Percentiles rank a stretch among this genome's conserved stretches.
Evolutionary conservation across 345 rosid genomes (phyloP).

Genomic region (Citrus sp.): DNA sequence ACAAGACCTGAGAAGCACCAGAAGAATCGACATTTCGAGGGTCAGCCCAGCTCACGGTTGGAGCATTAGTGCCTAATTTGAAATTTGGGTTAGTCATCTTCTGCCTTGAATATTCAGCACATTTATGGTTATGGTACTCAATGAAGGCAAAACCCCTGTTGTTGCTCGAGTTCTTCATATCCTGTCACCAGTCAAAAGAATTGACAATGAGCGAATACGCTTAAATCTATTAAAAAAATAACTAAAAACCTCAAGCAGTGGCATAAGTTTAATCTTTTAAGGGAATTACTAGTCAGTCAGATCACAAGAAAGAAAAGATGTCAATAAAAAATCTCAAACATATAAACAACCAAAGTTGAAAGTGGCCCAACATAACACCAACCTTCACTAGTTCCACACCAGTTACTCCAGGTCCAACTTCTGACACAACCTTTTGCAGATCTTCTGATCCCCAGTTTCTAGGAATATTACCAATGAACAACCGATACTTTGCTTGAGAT

Average conservation of each 20-base stretch:
- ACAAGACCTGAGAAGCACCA: conserved; percentile 56
- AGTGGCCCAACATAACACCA: conserved; percentile 13
- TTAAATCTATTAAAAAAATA: background rate
- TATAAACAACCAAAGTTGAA: background rate
- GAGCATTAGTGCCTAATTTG: conserved; percentile 59
- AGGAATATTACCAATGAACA: conserved; percentile 70
- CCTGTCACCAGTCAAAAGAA: conserved; percentile 31
- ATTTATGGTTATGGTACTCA: conserved; percentile 63
- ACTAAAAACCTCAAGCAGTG: background rate
- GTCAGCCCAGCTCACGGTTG: conserved; percentile 77
- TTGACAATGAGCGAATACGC: background rate
- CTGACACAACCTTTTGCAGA: conserved; percentile 44
- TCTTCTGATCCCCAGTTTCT: conserved; percentile 58
- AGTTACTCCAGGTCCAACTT: conserved; percentile 67
- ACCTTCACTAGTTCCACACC: conserved; percentile 63
- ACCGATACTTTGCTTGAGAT: conserved; percentile 54
- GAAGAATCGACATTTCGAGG: conserved; percentile 54
- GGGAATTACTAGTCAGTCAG: background rate
- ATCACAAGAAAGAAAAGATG: background rate
- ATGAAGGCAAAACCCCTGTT: conserved; percentile 74
- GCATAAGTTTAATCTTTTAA: background rate
- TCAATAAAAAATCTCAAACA: conserved; percentile 3
- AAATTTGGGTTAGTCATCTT: conserved; percentile 62
- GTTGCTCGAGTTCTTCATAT: conserved; percentile 45
- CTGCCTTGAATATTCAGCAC: conserved; percentile 71